These are phyloP conservation scores for Ceriops zippeliana DNA, from an alignment of 345 rosid species.

Conservation along the genomic window DNA sequence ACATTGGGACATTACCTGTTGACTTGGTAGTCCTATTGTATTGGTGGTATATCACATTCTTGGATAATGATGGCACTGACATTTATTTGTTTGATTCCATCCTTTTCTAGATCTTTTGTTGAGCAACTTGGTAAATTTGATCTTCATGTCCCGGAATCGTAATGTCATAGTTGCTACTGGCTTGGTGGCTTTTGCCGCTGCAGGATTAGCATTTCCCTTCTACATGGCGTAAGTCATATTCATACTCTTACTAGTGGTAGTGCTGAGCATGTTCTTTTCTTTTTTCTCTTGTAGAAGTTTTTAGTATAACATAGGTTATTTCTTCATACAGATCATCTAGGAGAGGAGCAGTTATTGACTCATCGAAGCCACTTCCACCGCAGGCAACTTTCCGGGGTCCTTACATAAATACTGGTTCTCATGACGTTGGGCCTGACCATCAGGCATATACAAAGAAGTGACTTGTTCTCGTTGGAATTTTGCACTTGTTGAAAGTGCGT, in stretches of 20 bases:
- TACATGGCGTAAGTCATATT: constrained; percentile 72
- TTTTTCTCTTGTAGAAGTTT: not conserved
- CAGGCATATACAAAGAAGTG: constrained; percentile 68
- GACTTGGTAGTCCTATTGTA: too few relatives aligned
- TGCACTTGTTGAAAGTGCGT: not conserved
- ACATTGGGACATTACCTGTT: too few relatives aligned
- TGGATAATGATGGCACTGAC: not conserved
- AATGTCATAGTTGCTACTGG: constrained; percentile 75
- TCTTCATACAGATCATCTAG: constrained; percentile 26
- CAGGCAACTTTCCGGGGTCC: constrained; percentile 98
- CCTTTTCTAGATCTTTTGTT: not conserved
- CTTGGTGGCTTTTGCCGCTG: constrained; percentile 68
- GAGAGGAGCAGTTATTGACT: constrained; percentile 63
- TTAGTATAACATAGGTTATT: not conserved
- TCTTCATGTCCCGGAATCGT: constrained; percentile 49
- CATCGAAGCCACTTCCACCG: constrained; percentile 82
- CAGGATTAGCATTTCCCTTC: constrained; percentile 85
- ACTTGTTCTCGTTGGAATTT: not conserved
- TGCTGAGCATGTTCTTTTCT: not conserved
- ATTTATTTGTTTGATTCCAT: not conserved
- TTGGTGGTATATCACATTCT: too few relatives aligned
- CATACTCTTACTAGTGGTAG: not conserved
- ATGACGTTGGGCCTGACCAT: constrained; percentile 86
- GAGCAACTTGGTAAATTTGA: not conserved
- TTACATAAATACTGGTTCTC: constrained; percentile 89